Base-by-base conservation (phyloP, 441 rosid genomes). In the Monsonia emarginata region DNA sequence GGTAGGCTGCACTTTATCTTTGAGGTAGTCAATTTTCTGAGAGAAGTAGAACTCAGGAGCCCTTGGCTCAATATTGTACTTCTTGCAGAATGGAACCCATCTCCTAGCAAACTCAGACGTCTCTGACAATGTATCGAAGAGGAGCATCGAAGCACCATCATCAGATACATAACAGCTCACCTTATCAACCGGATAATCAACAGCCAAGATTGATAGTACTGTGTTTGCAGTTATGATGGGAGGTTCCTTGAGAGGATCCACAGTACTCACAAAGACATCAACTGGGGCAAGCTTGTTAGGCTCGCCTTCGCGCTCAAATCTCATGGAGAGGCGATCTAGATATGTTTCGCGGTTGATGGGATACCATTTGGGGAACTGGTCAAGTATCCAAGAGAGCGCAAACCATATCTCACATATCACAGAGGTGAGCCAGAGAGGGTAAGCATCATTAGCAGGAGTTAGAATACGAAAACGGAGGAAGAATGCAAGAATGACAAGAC, bases 331-430 rank as follows among this genome's bases (percentile, higher is more conserved):
- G 83, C 99, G 84, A 79, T 95, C 99, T 5, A 95, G 95, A 78
- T 95, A 95, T n/a, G 99, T 95, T 79, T 95, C 99, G 4, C 98
- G 91, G 70, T 91, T 95, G 70, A 95, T 88, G 61, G 99, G 99
- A 40, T 86, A 84, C 99, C 99, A 95, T 74, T 90, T 95, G 24
- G 98, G 98, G 76, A 95, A 91, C 83, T 95, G 99, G 84, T 95
- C 99, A 77, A 95, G 75, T 74, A 95, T 89, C 99, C 99, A 95
- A 64, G 99, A 95, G 14, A 95, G 59, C 60, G 98, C 99, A 77
- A 95, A 95, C 98, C 99, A 95, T 46, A 95, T 84, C 89, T 95
- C 98, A 84, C 99, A 95, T 71, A 95, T 91, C 59, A 95, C 99
- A 16, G 99, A 95, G 69, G 86, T 74, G 78, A 95, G 80, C 99